Evolutionary conservation across 2,329 filamentous ascomycete genomes (phyloP), one percentile per base, ranked within the genome.

Genomic region (Claviceps citrina): DNA sequence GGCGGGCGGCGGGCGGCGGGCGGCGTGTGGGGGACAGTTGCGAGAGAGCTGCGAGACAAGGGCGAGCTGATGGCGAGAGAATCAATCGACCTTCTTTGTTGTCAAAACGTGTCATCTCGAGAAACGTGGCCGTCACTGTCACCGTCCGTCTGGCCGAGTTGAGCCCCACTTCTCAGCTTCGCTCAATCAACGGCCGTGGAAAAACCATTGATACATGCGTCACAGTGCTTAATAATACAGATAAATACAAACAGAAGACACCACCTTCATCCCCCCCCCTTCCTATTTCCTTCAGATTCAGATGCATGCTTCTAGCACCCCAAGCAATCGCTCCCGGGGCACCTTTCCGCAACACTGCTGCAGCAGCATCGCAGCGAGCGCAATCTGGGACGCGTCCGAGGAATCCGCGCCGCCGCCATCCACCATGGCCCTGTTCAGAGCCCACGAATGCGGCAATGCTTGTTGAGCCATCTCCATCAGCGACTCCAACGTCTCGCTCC

Each of bases 361-460:
- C 10, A 56, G 30, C 16, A 55, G 33, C 1, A 50, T 47, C 13
- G 45, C 49, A 2, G 52, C 53, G 1, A 56, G 39, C 0, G 49
- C 49, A 7, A 49, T 47, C 31, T 52, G 51, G 7, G 53, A 53
- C 8, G 47, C 47, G 16, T 54, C 48, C 3, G 51, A 46, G 45
- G 47, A 46, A 13, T 43, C 38, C 5, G 38, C 28, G 2, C 44
- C 36, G 22, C 40, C 43, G 2, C 48, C 45, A 3, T 33, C 33
- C 3, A 45, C 48, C 30, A 55, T 39, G 3, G 51, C 47, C 45
- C 49, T 49, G 10, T 48, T 47, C 24, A 55, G 31, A 5, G 49
- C 44, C 54, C 54, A 56, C 0, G 51, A 45, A 26, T 49, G 51
- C 1, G 54, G 53, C 1, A 51, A 26, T 51, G 51, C 46, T 27